Evolutionary conservation across 2,329 filamentous ascomycete genomes (phyloP).

Genomic region (Curvularia eragrostidis): DNA sequence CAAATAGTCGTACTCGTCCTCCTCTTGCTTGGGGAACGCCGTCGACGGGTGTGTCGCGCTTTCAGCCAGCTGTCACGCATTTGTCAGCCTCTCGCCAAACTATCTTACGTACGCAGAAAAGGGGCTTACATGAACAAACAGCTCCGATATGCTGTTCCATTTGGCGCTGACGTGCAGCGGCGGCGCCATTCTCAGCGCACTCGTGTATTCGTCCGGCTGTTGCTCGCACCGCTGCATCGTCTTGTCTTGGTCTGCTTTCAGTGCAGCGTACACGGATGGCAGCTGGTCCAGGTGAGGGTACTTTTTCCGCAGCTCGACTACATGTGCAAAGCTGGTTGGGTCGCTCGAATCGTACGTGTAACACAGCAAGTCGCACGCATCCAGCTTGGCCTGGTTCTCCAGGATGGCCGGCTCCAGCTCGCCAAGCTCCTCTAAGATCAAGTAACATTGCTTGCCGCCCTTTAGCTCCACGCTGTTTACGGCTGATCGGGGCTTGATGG

Average conservation of each 20-base stretch:
- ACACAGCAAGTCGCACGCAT: slow-evolving; percentile 91
- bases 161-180: slow-evolving; percentile 94
- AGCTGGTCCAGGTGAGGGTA: slow-evolving; percentile 87
- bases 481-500: slow-evolving; percentile 90
- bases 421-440: slow-evolving; percentile 93
- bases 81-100: slow-evolving; percentile 24
- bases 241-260: slow-evolving; percentile 96
- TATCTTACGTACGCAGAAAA: not conserved
- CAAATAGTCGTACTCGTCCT: slow-evolving; percentile 79
- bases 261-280: slow-evolving; percentile 86
- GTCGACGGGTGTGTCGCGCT: slow-evolving; percentile 87
- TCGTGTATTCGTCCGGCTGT: slow-evolving; percentile 85
- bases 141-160: slow-evolving; percentile 91
- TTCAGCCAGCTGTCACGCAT: slow-evolving; percentile 71
- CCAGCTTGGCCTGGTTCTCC: slow-evolving; percentile 87
- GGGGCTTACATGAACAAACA: slow-evolving; percentile 76
- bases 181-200: slow-evolving; percentile 82
- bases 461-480: slow-evolving; percentile 97
- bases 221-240: slow-evolving; percentile 95
- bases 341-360: slow-evolving; percentile 98
- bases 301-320: slow-evolving; percentile 78
- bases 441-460: slow-evolving; percentile 94
- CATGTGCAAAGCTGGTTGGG: slow-evolving; percentile 92
- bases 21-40: slow-evolving; percentile 87
- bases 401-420: slow-evolving; percentile 94